Evolutionary conservation across 176 grass and related monocot species (phyloP).

Genomic region (Microstegium vimineum): DNA sequence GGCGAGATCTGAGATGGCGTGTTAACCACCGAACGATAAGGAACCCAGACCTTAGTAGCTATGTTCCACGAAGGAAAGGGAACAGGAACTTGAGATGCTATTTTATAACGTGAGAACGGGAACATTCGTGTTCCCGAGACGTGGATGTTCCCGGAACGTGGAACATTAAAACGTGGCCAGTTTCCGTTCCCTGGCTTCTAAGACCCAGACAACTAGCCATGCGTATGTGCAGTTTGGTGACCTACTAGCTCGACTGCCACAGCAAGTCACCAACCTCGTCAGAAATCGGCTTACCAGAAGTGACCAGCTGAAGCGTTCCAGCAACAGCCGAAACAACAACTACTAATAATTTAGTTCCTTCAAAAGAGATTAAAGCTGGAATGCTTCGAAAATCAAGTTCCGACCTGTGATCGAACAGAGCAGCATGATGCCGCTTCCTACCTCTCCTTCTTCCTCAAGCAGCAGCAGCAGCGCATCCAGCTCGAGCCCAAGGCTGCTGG

Average conservation of each 20-base stretch:
- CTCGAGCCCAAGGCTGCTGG: constrained; percentile 23
- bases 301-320: neutral
- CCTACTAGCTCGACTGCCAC: constrained; percentile 6
- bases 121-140: too few relatives aligned
- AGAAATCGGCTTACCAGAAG: constrained; percentile 26
- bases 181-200: too few relatives aligned
- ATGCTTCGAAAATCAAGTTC: neutral
- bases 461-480: neutral
- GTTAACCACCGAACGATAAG: neutral
- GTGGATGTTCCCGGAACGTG: too few relatives aligned
- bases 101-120: too few relatives aligned
- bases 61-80: too few relatives aligned
- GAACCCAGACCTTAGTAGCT: too few relatives aligned
- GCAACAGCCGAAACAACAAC: neutral
- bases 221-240: constrained; percentile 31
- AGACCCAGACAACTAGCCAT: neutral
- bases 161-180: too few relatives aligned
- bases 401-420: neutral
- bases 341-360: neutral
- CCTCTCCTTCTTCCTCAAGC: constrained; percentile 13
- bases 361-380: neutral
- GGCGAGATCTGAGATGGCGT: neutral
- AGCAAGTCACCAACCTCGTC: neutral
- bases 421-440: constrained; percentile 25
- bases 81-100: too few relatives aligned